A percentile compares a stretch with the other conserved stretches of the same genome.
These are phyloP conservation scores for Silene coronaria DNA, from an alignment of 179 eudicot genomes.

Conservation along the genomic window DNA sequence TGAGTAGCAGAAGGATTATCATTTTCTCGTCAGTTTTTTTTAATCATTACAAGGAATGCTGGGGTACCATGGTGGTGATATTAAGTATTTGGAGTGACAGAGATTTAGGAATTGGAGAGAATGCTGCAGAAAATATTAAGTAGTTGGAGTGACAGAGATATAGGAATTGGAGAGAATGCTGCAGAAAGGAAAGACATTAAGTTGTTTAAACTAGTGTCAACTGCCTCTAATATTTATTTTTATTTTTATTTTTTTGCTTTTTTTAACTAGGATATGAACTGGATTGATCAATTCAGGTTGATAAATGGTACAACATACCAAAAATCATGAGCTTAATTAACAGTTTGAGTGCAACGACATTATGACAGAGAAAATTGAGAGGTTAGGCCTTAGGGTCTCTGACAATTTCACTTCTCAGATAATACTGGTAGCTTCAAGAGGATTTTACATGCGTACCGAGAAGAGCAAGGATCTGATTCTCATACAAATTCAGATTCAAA, in stretches of 20 bases:
- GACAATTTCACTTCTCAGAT: not conserved
- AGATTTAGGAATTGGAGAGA: not conserved
- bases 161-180: not conserved
- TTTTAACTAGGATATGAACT: not conserved
- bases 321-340: not conserved
- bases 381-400: not conserved
- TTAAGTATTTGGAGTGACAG: not conserved
- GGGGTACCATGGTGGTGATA: constrained; percentile 5
- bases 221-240: not conserved
- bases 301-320: not conserved
- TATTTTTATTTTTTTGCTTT: no score
- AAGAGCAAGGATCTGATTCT: constrained; percentile 95
- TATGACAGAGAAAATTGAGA: not conserved
- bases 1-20: not conserved
- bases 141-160: not conserved
- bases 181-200: not conserved
- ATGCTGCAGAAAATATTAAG: no score
- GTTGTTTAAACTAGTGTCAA: constrained; percentile 10
- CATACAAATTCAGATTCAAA: constrained; percentile 73
- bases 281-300: not conserved
- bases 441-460: constrained; percentile 47
- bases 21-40: constrained; percentile 5
- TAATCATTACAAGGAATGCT: not conserved
- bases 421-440: not conserved
- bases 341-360: not conserved